phyloP scores from a whole-genome alignment of 169 alveolate species.

The Toxoplasma gondii region DNA sequence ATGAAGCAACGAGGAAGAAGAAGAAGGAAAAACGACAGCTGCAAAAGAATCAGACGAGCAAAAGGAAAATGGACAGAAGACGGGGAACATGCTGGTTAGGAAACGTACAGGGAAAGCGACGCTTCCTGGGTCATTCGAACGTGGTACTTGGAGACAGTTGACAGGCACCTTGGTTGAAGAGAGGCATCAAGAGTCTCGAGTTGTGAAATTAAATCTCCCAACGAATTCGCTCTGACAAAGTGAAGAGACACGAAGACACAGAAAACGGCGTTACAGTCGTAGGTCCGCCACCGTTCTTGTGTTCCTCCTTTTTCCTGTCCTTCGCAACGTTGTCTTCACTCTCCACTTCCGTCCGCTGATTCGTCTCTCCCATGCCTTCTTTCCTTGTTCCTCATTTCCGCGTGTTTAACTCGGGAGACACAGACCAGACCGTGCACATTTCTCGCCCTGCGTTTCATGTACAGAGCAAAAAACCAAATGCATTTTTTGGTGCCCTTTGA shows the following conservation, averaged over 20 bases:
- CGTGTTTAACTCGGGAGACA: no score
- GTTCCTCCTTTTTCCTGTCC: no score
- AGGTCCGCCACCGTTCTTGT: no score
- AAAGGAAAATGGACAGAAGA: not conserved
- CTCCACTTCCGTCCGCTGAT: not conserved
- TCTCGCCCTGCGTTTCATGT: no score
- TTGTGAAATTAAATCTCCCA: conserved; percentile 21
- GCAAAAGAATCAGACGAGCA: no score
- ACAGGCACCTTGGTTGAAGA: not conserved
- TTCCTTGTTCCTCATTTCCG: not conserved
- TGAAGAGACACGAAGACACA: not conserved
- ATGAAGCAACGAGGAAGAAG: not conserved
- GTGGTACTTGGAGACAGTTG: not conserved
- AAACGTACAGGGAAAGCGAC: not conserved
- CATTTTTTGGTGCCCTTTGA: no score
- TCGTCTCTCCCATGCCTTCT: not conserved
- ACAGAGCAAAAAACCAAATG: no score
- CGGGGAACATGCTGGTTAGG: not conserved
- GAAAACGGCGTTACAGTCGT: not conserved
- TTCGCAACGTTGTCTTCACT: no score
- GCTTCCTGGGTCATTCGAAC: not conserved
- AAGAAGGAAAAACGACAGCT: not conserved
- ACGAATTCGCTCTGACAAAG: not conserved
- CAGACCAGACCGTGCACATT: no score
- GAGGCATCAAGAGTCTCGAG: not conserved